phyloP scores from a whole-genome alignment of 2,329 filamentous ascomycete genomes.

The Nemania sp. region DNA sequence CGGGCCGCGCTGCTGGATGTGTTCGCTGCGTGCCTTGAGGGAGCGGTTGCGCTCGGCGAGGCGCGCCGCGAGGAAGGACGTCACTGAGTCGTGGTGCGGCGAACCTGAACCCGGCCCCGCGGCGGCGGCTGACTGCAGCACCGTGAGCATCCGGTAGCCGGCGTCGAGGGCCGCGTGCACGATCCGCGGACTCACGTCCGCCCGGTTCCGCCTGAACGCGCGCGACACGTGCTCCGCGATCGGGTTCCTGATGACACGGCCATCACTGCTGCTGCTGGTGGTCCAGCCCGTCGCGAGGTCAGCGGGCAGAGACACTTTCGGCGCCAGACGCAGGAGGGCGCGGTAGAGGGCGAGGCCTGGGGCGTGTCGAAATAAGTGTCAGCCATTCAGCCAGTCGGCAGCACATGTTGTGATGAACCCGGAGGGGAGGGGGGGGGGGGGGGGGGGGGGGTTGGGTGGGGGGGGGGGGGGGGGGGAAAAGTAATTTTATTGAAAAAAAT shows the following conservation, averaged over 20 bases:
- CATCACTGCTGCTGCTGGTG: too few relatives aligned
- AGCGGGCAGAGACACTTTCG: slow-evolving; percentile 56
- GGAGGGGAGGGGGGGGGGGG: too few relatives aligned
- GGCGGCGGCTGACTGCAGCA: slow-evolving; percentile 31
- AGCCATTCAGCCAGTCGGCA: too few relatives aligned
- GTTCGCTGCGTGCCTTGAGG: slow-evolving; percentile 10
- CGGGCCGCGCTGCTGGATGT: too few relatives aligned
- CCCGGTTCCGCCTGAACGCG: slow-evolving; percentile 64
- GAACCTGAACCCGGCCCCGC: slow-evolving; percentile 13
- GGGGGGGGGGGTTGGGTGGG: too few relatives aligned
- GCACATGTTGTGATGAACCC: too few relatives aligned
- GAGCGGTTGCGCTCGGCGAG: slow-evolving; percentile 41
- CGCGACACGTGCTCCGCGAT: slow-evolving; percentile 63
- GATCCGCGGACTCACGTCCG: slow-evolving; percentile 62
- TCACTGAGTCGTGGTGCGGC: slow-evolving; percentile 48
- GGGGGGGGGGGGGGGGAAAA: too few relatives aligned
- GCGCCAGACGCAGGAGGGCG: slow-evolving; percentile 65
- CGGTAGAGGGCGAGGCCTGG: slow-evolving; percentile 74
- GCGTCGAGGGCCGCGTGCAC: slow-evolving; percentile 65
- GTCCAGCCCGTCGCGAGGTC: slow-evolving; percentile 45
- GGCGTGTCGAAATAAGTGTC: neutral
- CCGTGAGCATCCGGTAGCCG: slow-evolving; percentile 58
- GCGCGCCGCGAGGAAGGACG: slow-evolving; percentile 47
- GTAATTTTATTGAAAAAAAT: too few relatives aligned
- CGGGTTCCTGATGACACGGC: slow-evolving; percentile 44